These are phyloP conservation scores for Amaranthus palmeri DNA, from an alignment of 148 eudicot species.

Conservation along the genomic window DNA sequence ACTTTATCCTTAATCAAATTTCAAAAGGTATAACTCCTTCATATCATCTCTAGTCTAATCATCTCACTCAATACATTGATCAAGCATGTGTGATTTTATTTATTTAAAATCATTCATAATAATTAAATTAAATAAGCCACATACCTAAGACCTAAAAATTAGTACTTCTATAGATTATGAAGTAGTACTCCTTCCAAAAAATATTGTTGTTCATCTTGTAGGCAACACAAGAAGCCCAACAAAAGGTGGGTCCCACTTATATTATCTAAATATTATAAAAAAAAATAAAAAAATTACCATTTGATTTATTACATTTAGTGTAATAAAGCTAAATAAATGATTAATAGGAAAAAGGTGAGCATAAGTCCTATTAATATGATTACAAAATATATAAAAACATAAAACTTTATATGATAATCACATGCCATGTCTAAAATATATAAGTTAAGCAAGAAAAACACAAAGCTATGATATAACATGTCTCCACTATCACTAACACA, in stretches of 20 bases:
- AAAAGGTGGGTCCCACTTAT: too few species aligned
- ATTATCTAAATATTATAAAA: background rate
- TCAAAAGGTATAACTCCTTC: too few species aligned
- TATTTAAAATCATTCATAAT: too few species aligned
- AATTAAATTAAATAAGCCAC: too few species aligned
- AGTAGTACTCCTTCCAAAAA: background rate
- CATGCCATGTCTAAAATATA: conserved; percentile 25
- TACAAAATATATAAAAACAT: conserved; percentile 23
- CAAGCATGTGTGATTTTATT: too few species aligned
- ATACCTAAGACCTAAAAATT: too few species aligned
- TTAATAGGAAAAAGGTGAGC: conserved; percentile 1
- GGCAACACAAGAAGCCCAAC: background rate
- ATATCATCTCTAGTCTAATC: too few species aligned
- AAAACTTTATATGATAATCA: conserved; percentile 13
- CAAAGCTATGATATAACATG: conserved; percentile 29
- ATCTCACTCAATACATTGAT: too few species aligned
- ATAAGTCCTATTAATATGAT: conserved; percentile 17
- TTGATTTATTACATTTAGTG: background rate
- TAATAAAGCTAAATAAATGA: background rate
- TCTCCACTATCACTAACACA: conserved; percentile 19
- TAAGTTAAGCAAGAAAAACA: conserved; percentile 26
- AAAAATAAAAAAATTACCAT: background rate
- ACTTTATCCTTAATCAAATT: too few species aligned
- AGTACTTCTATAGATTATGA: too few species aligned
- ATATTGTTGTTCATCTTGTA: background rate